Evolutionary conservation across 768 basidiomycete genomes (phyloP).

Genomic region (Boletus bicolor): DNA sequence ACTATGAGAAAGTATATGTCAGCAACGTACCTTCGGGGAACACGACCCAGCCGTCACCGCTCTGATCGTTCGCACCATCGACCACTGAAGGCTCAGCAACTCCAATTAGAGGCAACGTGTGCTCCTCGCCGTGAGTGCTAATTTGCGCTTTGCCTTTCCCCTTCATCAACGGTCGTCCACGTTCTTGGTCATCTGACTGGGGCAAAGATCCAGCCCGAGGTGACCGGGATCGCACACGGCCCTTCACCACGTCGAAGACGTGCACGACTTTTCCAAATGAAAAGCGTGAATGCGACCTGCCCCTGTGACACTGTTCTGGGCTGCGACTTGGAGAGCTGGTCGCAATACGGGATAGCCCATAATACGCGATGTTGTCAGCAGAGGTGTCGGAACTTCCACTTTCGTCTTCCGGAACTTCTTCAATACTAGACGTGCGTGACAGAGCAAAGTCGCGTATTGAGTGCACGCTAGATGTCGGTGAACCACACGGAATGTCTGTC

Average conservation of each 20-base stretch:
- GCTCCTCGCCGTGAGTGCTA: neutral
- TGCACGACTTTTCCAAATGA: slow-evolving; percentile 52
- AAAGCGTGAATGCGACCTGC: slow-evolving; percentile 45
- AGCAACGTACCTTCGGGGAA: slow-evolving; percentile 69
- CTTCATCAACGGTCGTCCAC: slow-evolving; percentile 31
- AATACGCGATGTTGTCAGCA: slow-evolving; percentile 8
- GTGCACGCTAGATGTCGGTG: slow-evolving; percentile 9
- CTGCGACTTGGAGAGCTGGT: slow-evolving; percentile 16
- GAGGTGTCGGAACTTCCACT: slow-evolving; percentile 11
- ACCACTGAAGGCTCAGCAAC: slow-evolving; percentile 30
- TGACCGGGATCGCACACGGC: slow-evolving; percentile 48
- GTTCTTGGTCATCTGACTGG: slow-evolving; percentile 8
- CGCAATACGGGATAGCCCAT: slow-evolving; percentile 15
- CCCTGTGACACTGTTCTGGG: slow-evolving; percentile 27
- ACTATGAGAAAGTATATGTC: slow-evolving; percentile 12
- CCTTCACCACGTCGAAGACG: slow-evolving; percentile 43
- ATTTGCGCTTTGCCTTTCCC: slow-evolving; percentile 29
- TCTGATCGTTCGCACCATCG: slow-evolving; percentile 29
- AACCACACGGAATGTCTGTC: slow-evolving; percentile 1
- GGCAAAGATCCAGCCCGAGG: slow-evolving; percentile 22
- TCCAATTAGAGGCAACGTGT: slow-evolving; percentile 23
- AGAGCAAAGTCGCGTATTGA: slow-evolving; percentile 5
- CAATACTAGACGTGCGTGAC: slow-evolving; percentile 43
- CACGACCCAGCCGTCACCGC: slow-evolving; percentile 70
- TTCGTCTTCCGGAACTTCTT: slow-evolving; percentile 38